These are phyloP conservation scores for Chytriomyces hyalinus DNA, from an alignment of 192 early-diverging fungal species.

Conservation along the genomic window DNA sequence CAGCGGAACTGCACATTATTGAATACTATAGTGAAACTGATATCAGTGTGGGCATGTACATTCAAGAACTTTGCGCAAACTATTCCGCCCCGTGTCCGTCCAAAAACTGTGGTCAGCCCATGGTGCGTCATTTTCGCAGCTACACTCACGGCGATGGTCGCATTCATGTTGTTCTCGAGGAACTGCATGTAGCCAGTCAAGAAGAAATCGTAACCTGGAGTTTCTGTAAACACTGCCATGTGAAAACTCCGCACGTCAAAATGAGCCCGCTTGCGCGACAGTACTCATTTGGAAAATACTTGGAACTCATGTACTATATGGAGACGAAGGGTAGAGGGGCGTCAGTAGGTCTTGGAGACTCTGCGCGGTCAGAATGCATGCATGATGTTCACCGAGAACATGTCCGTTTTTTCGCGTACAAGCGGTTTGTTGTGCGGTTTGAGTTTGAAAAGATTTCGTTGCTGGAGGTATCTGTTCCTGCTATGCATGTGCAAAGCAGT, in stretches of 20 bases:
- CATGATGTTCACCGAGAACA: conserved; percentile 86
- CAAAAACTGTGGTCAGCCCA: conserved; percentile 75
- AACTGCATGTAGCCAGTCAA: conserved; percentile 50
- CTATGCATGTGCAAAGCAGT: conserved; percentile 67
- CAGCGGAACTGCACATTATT: conserved; percentile 79
- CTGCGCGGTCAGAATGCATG: not conserved
- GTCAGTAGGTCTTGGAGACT: conserved; percentile 43
- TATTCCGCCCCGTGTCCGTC: conserved; percentile 69
- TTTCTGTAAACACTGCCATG: conserved; percentile 74
- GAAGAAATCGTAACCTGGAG: conserved; percentile 83
- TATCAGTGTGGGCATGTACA: conserved; percentile 84
- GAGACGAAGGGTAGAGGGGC: conserved; percentile 58
- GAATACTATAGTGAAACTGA: conserved; percentile 85
- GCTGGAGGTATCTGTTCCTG: conserved; percentile 74
- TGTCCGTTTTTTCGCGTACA: conserved; percentile 81
- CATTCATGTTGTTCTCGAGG: conserved; percentile 77
- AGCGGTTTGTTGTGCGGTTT: conserved; percentile 79
- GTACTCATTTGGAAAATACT: conserved; percentile 97
- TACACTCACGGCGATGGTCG: conserved; percentile 86
- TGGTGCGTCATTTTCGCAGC: conserved; percentile 80
- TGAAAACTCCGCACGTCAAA: conserved; percentile 70
- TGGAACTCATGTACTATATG: conserved; percentile 91
- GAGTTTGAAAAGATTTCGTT: conserved; percentile 75
- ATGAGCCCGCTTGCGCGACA: conserved; percentile 90
- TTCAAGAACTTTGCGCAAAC: conserved; percentile 81